Conservation (phyloP, 805 yeast genomes). For the Candida endomychidarum region DNA sequence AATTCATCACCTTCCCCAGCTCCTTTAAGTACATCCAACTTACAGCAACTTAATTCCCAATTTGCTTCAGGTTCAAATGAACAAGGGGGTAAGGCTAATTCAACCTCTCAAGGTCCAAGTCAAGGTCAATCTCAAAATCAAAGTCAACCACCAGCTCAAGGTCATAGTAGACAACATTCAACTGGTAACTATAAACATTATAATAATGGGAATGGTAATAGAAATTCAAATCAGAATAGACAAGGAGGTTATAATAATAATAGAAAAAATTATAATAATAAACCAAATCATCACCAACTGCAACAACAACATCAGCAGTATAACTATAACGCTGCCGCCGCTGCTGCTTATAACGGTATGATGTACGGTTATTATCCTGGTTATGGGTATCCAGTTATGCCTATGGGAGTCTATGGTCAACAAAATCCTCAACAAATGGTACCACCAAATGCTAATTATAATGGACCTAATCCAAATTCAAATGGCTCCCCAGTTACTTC, state of each 20-base stretch:
- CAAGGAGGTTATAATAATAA: slow-evolving; percentile 14
- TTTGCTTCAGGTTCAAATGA: slow-evolving; percentile 3
- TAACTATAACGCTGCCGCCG: slow-evolving; percentile 21
- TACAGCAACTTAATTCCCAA: slow-evolving; percentile 17
- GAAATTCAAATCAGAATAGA: slow-evolving; percentile 7
- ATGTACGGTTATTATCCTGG: slow-evolving; percentile 22
- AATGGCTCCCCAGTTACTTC: slow-evolving; percentile 10
- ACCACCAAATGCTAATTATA: slow-evolving; percentile 8
- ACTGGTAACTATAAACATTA: slow-evolving; percentile 10
- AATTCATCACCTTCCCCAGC: slow-evolving; percentile 8
- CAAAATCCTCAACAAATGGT: slow-evolving; percentile 8
- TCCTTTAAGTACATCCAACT: slow-evolving; percentile 16
- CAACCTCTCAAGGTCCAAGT: slow-evolving; percentile 6
- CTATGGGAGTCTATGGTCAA: slow-evolving; percentile 15
- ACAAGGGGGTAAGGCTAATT: slow-evolving; percentile 4
- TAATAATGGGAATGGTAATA: slow-evolving; percentile 16
- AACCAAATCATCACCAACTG: slow-evolving; percentile 17
- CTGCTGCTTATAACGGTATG: slow-evolving; percentile 18
- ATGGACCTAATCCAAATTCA: slow-evolving; percentile 1
- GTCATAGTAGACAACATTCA: slow-evolving; percentile 5
- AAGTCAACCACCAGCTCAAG: neutral
- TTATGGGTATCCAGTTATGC: slow-evolving; percentile 23
- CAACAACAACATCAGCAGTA: slow-evolving; percentile 21
- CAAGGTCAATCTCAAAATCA: slow-evolving; percentile 3
- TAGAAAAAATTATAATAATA: slow-evolving; percentile 18